A percentile compares a stretch with the other conserved stretches of the same genome.
These are phyloP conservation scores for Parasitella parasitica DNA, from an alignment of 371 early-diverging fungal species.

Conservation along the genomic window DNA sequence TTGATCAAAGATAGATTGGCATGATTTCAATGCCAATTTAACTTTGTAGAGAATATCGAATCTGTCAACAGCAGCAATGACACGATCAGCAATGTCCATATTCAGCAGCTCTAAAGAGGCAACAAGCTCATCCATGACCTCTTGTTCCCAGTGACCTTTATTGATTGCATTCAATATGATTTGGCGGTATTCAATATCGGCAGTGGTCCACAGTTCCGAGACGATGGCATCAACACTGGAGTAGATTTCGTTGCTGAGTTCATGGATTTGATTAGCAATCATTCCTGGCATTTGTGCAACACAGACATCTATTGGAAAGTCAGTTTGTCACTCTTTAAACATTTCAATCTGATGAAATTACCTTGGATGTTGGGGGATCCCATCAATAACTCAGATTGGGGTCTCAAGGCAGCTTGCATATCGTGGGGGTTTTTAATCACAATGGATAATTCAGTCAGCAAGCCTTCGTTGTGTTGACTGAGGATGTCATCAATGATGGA, in stretches of 20 bases:
- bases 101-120: slow-evolving; percentile 7
- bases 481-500: slow-evolving; percentile 18
- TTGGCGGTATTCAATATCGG: slow-evolving; percentile 9
- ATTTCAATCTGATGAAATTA: too few relatives aligned
- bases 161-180: slow-evolving; percentile 5
- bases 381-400: slow-evolving; percentile 10
- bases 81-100: slow-evolving; percentile 20
- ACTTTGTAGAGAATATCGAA: slow-evolving; percentile 11
- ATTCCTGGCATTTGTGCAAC: slow-evolving; percentile 31
- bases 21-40: not conserved
- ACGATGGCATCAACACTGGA: slow-evolving; percentile 1
- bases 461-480: slow-evolving; percentile 21
- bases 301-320: slow-evolving; percentile 15
- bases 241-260: slow-evolving; percentile 18
- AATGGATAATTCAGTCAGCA: slow-evolving; percentile 13
- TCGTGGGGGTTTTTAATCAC: slow-evolving; percentile 15
- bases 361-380: slow-evolving; percentile 9
- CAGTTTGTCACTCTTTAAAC: not conserved
- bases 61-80: not conserved
- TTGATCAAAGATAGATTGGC: slow-evolving; percentile 14
- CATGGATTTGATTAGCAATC: slow-evolving; percentile 28
- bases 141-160: slow-evolving; percentile 6
- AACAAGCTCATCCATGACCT: slow-evolving; percentile 7
- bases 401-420: slow-evolving; percentile 1
- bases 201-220: not conserved